Conservation (phyloP, 176 grass and related monocot genomes). For the Carex cristatella region DNA sequence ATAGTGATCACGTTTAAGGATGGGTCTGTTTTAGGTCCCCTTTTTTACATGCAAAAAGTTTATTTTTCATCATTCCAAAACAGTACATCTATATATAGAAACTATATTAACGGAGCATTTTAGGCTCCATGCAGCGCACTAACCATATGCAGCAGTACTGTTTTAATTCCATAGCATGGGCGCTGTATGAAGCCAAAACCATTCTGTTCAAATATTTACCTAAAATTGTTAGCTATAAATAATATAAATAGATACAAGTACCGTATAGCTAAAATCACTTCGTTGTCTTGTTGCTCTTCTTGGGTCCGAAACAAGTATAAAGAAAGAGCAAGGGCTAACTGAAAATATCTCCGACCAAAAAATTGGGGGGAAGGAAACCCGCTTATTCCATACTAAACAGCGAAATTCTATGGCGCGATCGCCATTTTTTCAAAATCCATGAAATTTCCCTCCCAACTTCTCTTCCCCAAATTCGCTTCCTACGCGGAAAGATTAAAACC, state of each 20-base stretch:
- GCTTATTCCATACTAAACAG: background rate
- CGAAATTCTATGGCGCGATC: background rate
- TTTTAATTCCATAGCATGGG: too few relatives aligned
- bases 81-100: too few relatives aligned
- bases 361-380: background rate
- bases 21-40: too few relatives aligned
- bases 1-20: too few relatives aligned
- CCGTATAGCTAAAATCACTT: background rate
- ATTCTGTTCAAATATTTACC: too few relatives aligned
- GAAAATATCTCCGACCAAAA: background rate
- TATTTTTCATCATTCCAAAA: too few relatives aligned
- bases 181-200: too few relatives aligned
- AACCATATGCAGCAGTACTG: too few relatives aligned
- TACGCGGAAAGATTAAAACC: background rate
- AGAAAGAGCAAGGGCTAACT: background rate
- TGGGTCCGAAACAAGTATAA: background rate
- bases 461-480: background rate
- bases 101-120: too few relatives aligned
- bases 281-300: background rate
- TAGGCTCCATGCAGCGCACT: too few relatives aligned
- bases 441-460: conserved; percentile 12
- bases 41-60: too few relatives aligned
- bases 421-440: background rate
- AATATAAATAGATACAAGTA: background rate
- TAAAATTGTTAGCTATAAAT: too few relatives aligned